Base-by-base conservation (phyloP, 495 filamentous ascomycete species). In the Achaetomiella virescens region DNA sequence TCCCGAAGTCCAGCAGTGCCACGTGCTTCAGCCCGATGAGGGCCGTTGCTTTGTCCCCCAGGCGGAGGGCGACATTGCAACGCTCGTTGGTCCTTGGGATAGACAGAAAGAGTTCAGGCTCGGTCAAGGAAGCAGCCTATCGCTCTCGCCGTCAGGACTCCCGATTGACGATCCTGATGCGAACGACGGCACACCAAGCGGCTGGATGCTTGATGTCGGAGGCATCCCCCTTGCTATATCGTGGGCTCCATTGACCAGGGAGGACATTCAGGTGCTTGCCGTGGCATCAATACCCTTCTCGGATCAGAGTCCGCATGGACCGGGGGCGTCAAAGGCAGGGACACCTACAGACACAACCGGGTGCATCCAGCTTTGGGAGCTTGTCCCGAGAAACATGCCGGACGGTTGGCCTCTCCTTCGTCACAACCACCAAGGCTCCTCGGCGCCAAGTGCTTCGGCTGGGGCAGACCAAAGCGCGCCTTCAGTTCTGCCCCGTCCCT, bases 401-500 rank as follows among this genome's bases (percentile, higher is more conserved):
- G 48, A 14, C 57, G 52, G 21, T 48, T 64, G 52, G 58, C 63
- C 18, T 21, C 40, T 8, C 61, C 68, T 4, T 62, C 61, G 2
- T 33, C 50, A 14, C 49, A 40, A 17, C 51, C 64, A 1, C 69
- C 74, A 0, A 62, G 61, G 40, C 53, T 74, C 24, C 46, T 63
- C 10, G 57, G 61, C 22, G 57, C 61, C 18, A 57, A 71, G 24
- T 72, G 70, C 55, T 72, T 71, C 17, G 58, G 67, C 36, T 77
- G 70, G 69, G 75, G 74, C 48, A 63, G 75, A 25, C 65, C 65
- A 4, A 71, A 65, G 47, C 63, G 74, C 41, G n/a, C n/a, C 58
- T 79, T 31, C 67, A 72, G 38, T 79, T 75, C 70, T 77, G 73
- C 42, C 75, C 76, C 6, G 60, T 76, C 12, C 64, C 68, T 3